These are phyloP conservation scores for Arctium lappa DNA, from an alignment of 129 eudicot genomes.

Conservation along the genomic window DNA sequence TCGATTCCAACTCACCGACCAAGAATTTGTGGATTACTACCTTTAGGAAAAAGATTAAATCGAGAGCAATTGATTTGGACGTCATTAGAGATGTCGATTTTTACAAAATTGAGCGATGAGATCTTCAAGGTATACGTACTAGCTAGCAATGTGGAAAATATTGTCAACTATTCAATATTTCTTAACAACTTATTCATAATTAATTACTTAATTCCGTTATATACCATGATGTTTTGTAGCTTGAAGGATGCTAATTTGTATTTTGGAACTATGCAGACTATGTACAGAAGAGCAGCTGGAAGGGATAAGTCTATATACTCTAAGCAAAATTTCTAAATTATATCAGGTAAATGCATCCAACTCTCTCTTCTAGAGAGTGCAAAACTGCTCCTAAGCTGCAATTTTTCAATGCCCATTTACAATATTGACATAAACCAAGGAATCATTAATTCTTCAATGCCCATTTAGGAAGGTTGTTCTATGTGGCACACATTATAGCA, in stretches of 20 bases:
- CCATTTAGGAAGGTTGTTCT: no score
- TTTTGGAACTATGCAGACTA: conserved; percentile 59
- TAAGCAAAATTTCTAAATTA: conserved; percentile 53
- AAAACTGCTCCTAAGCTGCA: conserved; percentile 26
- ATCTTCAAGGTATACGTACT: conserved; percentile 52
- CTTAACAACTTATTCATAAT: no score
- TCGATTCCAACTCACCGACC: conserved; percentile 76
- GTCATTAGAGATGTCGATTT: conserved; percentile 75
- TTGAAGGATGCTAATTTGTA: conserved; percentile 2
- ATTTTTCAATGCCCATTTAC: conserved; percentile 25
- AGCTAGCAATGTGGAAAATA: no score
- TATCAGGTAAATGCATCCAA: conserved; percentile 40
- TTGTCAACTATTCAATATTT: no score
- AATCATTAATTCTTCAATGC: neutral
- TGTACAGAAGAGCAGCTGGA: conserved; percentile 61
- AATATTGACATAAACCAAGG: conserved; percentile 29
- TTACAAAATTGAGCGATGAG: conserved; percentile 79
- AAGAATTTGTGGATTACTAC: conserved; percentile 75
- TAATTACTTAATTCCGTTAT: no score
- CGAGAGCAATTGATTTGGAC: conserved; percentile 54
- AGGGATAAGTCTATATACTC: conserved; percentile 73
- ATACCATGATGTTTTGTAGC: neutral
- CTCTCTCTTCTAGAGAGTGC: conserved; percentile 58
- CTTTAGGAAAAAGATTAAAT: conserved; percentile 53
- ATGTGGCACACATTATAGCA: neutral